phyloP scores from a whole-genome alignment of 805 yeast species.

The Ogataea parapolymorpha region DNA sequence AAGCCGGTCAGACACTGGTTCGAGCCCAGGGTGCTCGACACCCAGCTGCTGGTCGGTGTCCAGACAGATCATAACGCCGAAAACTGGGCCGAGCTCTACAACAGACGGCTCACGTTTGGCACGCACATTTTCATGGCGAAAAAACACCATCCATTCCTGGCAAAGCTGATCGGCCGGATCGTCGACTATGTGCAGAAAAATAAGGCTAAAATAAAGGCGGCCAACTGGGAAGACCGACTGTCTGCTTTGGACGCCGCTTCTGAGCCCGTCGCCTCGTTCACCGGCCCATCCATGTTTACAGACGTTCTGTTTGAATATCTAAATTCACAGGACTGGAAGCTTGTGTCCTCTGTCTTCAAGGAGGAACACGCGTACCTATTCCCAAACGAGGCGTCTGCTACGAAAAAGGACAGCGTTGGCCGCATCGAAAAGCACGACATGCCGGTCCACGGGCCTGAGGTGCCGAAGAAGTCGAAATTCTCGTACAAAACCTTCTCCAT shows the following conservation, averaged over 20 bases:
- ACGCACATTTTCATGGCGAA: constrained; percentile 20
- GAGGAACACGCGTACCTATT: constrained; percentile 9
- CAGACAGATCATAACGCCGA: constrained; percentile 19
- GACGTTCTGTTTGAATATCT: constrained; percentile 24
- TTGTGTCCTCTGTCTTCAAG: constrained; percentile 6
- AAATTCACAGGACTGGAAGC: constrained; percentile 11
- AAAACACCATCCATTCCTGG: constrained; percentile 25
- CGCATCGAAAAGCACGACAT: background rate
- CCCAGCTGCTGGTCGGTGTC: constrained; percentile 22
- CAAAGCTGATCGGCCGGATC: constrained; percentile 22
- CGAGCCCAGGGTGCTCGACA: constrained; percentile 8
- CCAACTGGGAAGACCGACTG: constrained; percentile 16
- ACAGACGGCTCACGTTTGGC: constrained; percentile 20
- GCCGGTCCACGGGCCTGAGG: constrained; percentile 15
- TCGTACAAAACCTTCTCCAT: constrained; percentile 19
- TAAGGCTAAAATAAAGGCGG: background rate
- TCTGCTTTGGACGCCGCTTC: constrained; percentile 14
- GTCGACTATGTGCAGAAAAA: constrained; percentile 14
- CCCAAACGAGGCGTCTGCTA: background rate
- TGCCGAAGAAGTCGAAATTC: constrained; percentile 7
- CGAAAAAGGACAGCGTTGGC: constrained; percentile 3
- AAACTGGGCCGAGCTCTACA: constrained; percentile 19
- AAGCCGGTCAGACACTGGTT: constrained; percentile 36
- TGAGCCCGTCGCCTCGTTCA: constrained; percentile 21
- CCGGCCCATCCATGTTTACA: constrained; percentile 23